These are phyloP conservation scores for Didymella lethalis DNA, from an alignment of 2,329 filamentous ascomycete species.

Conservation along the genomic window DNA sequence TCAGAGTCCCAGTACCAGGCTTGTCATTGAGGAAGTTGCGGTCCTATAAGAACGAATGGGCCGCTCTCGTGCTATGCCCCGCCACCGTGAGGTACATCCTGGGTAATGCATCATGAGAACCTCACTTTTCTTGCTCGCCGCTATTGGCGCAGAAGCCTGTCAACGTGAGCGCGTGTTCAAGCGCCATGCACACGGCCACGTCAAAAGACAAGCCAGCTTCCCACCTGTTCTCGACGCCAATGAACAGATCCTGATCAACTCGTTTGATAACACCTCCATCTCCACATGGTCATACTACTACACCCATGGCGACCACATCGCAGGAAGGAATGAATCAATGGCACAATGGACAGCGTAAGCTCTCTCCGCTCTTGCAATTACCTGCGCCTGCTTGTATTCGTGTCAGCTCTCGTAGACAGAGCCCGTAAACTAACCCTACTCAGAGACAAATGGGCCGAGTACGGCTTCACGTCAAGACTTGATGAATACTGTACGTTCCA, in stretches of 20 bases:
- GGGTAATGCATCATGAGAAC: conserved; percentile 36
- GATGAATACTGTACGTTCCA: conserved; percentile 46
- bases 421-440: neutral
- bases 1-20: conserved; percentile 13
- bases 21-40: neutral
- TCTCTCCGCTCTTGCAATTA: neutral
- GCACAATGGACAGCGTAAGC: conserved; percentile 50
- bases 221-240: conserved; percentile 47
- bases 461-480: conserved; percentile 48
- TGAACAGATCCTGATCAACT: conserved; percentile 52
- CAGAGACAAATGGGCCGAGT: conserved; percentile 44
- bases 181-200: conserved; percentile 31
- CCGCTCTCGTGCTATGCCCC: conserved; percentile 6
- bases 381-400: neutral
- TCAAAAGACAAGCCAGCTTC: conserved; percentile 44
- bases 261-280: conserved; percentile 53
- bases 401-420: neutral
- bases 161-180: conserved; percentile 43
- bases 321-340: conserved; percentile 48
- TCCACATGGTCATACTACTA: conserved; percentile 51
- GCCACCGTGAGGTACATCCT: conserved; percentile 11
- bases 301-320: conserved; percentile 48
- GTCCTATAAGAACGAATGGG: conserved; percentile 1
- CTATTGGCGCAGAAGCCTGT: conserved; percentile 46
- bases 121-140: conserved; percentile 35